Conservation (phyloP, 305 asterid species). For the Caryopteris hybrid region DNA sequence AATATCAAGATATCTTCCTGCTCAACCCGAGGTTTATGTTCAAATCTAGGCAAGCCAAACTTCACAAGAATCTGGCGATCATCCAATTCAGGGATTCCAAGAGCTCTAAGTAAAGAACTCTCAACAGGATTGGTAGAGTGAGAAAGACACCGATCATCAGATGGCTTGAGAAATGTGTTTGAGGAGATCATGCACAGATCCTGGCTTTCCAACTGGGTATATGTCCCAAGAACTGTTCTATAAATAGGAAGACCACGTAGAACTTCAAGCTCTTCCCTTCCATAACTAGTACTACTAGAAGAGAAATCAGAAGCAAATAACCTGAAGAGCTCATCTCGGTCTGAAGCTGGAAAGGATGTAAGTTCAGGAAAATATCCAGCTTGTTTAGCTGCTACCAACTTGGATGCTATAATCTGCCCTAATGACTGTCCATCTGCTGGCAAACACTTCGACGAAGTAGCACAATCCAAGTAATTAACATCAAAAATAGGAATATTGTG, state of each 20-base stretch:
- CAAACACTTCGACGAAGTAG: constrained; percentile 61
- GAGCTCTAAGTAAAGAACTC: constrained; percentile 72
- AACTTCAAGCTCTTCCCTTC: constrained; percentile 73
- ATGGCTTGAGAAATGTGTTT: constrained; percentile 83
- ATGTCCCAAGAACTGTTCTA: constrained; percentile 70
- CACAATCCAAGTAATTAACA: constrained; percentile 76
- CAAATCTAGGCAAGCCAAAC: constrained; percentile 82
- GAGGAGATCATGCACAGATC: constrained; percentile 82
- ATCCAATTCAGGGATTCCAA: constrained; percentile 79
- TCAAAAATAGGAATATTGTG: constrained; percentile 84
- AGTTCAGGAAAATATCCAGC: constrained; percentile 76
- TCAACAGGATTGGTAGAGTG: constrained; percentile 53
- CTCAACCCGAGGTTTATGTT: constrained; percentile 58
- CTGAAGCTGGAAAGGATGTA: constrained; percentile 50
- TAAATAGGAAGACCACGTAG: constrained; percentile 83
- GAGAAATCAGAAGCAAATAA: constrained; percentile 73
- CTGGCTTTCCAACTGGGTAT: constrained; percentile 51
- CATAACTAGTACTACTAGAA: constrained; percentile 50
- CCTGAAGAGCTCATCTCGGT: constrained; percentile 67
- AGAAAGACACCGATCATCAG: constrained; percentile 68
- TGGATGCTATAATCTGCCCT: constrained; percentile 66
- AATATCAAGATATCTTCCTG: constrained; percentile 90
- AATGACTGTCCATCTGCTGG: constrained; percentile 69
- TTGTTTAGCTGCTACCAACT: constrained; percentile 82
- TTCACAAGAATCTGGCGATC: constrained; percentile 76